Percentiles rank a stretch among this genome's conserved stretches.
These are phyloP conservation scores for Neurospora terricola DNA, from an alignment of 495 filamentous ascomycete genomes.

Conservation along the genomic window DNA sequence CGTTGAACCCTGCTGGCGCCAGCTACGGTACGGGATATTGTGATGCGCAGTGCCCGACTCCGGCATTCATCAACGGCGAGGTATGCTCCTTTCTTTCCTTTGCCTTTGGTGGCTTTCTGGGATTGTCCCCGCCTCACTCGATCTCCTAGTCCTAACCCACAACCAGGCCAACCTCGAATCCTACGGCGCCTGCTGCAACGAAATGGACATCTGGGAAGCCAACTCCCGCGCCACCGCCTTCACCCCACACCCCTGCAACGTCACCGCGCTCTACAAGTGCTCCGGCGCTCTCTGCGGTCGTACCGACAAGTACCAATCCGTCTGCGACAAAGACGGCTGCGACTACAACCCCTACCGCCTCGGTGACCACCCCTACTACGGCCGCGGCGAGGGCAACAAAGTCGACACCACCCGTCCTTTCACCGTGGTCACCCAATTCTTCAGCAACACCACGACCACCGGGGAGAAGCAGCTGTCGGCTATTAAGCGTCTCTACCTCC, in stretches of 20 bases:
- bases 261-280: conserved; percentile 40
- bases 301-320: conserved; percentile 31
- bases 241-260: conserved; percentile 50
- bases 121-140: no score
- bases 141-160: no score
- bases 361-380: conserved; percentile 46
- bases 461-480: conserved; percentile 35
- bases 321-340: conserved; percentile 59
- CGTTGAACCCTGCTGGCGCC: conserved; percentile 51
- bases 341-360: conserved; percentile 57
- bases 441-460: conserved; percentile 28
- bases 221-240: conserved; percentile 46
- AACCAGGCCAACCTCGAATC: conserved; percentile 40
- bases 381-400: conserved; percentile 11
- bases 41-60: conserved; percentile 53
- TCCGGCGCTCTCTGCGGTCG: conserved; percentile 38
- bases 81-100: conserved; percentile 25
- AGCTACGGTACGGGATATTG: conserved; percentile 63
- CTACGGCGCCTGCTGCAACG: conserved; percentile 48
- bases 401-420: conserved; percentile 29
- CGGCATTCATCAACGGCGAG: conserved; percentile 50
- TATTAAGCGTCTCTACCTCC: conserved; percentile 54
- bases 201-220: conserved; percentile 60
- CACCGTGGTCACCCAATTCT: conserved; percentile 59
- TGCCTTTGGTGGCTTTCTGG: no score